Conservation (phyloP, 2,329 filamentous ascomycete genomes). For the Apiospora koreana region DNA sequence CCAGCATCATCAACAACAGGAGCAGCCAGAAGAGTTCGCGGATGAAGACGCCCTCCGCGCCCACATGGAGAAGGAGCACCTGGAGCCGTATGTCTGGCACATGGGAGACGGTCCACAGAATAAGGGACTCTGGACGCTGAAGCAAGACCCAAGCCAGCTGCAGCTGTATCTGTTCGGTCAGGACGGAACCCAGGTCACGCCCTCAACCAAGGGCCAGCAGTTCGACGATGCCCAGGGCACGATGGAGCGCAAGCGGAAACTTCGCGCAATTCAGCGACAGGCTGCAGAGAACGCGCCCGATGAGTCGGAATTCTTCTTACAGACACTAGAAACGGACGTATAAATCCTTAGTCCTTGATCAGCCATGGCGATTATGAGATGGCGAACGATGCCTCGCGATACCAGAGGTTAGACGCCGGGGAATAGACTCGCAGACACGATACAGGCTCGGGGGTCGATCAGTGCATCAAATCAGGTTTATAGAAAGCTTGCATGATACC, state of each 20-base stretch:
- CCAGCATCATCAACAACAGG: conserved; percentile 14
- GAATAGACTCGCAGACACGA: neutral
- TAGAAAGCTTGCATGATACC: neutral
- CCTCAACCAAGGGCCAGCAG: conserved; percentile 53
- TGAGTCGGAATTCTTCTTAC: conserved; percentile 39
- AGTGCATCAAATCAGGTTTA: neutral
- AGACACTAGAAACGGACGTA: neutral
- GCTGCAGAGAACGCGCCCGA: conserved; percentile 45
- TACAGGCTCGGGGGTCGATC: neutral
- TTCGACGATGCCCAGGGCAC: conserved; percentile 50
- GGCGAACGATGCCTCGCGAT: neutral
- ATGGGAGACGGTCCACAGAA: conserved; percentile 60
- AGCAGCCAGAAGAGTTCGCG: conserved; percentile 22
- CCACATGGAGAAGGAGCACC: conserved; percentile 57
- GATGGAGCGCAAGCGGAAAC: conserved; percentile 43
- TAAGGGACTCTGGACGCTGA: conserved; percentile 27
- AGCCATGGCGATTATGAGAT: neutral
- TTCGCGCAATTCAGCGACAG: conserved; percentile 45
- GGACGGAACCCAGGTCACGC: conserved; percentile 58
- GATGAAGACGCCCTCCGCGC: conserved; percentile 38
- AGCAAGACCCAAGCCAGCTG: conserved; percentile 29
- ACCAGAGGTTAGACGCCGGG: neutral
- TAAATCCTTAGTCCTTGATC: neutral
- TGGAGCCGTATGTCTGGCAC: conserved; percentile 57
- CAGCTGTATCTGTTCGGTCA: conserved; percentile 54